phyloP scores from a whole-genome alignment of 306 rosid genomes.

The Vicia sativa region DNA sequence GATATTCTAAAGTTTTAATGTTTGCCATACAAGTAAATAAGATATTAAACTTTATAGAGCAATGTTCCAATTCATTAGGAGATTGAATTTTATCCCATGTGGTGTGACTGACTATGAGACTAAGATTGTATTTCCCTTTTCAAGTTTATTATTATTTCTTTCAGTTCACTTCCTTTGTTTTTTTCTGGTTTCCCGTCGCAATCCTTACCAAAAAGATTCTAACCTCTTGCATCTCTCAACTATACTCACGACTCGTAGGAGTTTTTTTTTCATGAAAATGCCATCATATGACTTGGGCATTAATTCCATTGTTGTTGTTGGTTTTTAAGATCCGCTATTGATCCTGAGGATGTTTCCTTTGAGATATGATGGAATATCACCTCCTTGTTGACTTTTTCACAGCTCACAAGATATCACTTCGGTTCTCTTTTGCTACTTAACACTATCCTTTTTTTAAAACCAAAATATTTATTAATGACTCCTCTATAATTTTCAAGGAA shows the following conservation, averaged over 20 bases:
- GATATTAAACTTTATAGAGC: not conserved
- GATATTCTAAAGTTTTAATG: not conserved
- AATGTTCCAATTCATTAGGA: not conserved
- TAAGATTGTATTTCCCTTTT: not conserved
- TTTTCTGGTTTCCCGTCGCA: not conserved
- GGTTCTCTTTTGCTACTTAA: not conserved
- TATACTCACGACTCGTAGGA: not conserved
- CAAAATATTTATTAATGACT: not conserved
- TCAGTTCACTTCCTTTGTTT: not conserved
- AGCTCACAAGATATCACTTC: not conserved
- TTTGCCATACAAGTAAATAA: not conserved
- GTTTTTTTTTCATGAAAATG: not conserved
- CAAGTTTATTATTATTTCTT: not conserved
- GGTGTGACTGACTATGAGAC: not conserved
- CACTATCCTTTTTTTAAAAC: not conserved
- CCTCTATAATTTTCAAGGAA: not conserved
- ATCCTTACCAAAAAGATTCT: not conserved
- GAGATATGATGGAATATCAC: not conserved
- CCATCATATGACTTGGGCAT: not conserved
- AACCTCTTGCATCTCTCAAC: conserved; percentile 5
- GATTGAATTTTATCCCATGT: not conserved
- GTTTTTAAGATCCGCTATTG: not conserved
- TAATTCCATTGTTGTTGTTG: not conserved
- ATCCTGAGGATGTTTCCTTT: conserved; percentile 7
- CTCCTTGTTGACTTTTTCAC: not conserved